These are phyloP conservation scores for Pluteus cervinus DNA, from an alignment of 768 basidiomycete genomes.

Conservation along the genomic window DNA sequence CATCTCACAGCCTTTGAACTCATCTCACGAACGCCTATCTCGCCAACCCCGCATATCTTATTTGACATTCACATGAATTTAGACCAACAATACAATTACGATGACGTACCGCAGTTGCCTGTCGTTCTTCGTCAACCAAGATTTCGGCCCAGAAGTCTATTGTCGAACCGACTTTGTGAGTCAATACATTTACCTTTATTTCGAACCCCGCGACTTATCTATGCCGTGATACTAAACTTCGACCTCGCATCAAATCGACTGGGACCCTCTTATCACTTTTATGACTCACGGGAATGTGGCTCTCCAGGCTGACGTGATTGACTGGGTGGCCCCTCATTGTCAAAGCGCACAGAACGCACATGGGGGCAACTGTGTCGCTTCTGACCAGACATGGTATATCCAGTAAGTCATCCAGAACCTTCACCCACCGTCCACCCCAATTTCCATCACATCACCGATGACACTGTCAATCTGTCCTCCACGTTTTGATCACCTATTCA, in stretches of 20 bases:
- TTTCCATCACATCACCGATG: too few species aligned
- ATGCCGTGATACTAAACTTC: too few species aligned
- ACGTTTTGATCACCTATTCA: too few species aligned
- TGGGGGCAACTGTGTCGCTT: constrained; percentile 42
- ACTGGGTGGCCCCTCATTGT: constrained; percentile 40
- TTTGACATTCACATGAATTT: not conserved
- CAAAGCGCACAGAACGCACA: constrained; percentile 44
- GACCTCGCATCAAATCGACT: too few species aligned
- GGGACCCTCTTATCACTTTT: constrained; percentile 21
- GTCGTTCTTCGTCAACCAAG: constrained; percentile 46
- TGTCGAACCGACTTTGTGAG: constrained; percentile 43
- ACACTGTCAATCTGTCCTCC: not conserved
- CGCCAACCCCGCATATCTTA: too few species aligned
- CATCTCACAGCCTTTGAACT: not conserved
- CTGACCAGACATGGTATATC: constrained; percentile 41
- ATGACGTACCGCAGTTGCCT: constrained; percentile 37
- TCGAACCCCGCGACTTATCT: not conserved
- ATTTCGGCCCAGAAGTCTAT: constrained; percentile 29
- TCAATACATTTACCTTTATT: not conserved
- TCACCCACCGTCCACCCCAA: too few species aligned
- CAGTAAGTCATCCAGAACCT: constrained; percentile 28
- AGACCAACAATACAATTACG: constrained; percentile 30
- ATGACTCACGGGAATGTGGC: not conserved
- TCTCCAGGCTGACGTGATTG: constrained; percentile 29
- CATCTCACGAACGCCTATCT: too few species aligned